phyloP scores from a whole-genome alignment of 305 asterid species.

The Ilex paraguariensis region DNA sequence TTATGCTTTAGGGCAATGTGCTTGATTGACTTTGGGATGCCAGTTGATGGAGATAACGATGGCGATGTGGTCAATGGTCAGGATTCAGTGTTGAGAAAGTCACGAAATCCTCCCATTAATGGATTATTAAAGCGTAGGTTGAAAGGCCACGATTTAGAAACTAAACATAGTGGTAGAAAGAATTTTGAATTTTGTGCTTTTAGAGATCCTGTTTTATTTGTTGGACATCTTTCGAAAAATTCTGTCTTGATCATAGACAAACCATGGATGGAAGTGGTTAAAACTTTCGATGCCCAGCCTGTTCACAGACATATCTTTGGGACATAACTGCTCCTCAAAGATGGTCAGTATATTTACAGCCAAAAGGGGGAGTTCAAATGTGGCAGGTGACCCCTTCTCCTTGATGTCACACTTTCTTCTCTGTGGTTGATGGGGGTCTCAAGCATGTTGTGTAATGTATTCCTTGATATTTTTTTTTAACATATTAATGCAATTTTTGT shows the following conservation, averaged over 20 bases:
- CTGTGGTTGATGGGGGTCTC: constrained; percentile 12
- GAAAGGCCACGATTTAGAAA: constrained; percentile 39
- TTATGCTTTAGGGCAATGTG: constrained; percentile 38
- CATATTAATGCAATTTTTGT: constrained; percentile 13
- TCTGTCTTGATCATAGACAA: constrained; percentile 84
- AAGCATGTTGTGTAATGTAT: constrained; percentile 53
- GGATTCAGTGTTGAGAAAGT: constrained; percentile 17
- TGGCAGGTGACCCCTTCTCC: constrained; percentile 32
- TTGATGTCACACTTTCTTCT: constrained; percentile 18
- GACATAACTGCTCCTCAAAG: constrained; percentile 33
- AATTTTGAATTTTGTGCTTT: constrained; percentile 67
- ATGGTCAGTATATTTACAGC: constrained; percentile 8
- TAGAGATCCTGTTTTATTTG: constrained; percentile 80
- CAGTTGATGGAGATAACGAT: constrained; percentile 32
- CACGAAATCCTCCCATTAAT: constrained; percentile 20
- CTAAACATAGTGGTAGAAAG: constrained; percentile 38
- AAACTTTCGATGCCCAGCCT: constrained; percentile 63
- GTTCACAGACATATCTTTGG: constrained; percentile 93
- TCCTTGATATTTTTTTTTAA: constrained; percentile 21
- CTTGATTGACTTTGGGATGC: constrained; percentile 45
- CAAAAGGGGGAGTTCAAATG: constrained; percentile 21
- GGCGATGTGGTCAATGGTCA: constrained; percentile 11
- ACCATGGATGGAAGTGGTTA: constrained; percentile 77
- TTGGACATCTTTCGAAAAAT: constrained; percentile 78
- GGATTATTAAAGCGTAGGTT: constrained; percentile 61